A percentile compares a stretch with the other conserved stretches of the same genome.
Conservation (phyloP, 805 yeast species). For the Scheffersomyces ergatensis region DNA sequence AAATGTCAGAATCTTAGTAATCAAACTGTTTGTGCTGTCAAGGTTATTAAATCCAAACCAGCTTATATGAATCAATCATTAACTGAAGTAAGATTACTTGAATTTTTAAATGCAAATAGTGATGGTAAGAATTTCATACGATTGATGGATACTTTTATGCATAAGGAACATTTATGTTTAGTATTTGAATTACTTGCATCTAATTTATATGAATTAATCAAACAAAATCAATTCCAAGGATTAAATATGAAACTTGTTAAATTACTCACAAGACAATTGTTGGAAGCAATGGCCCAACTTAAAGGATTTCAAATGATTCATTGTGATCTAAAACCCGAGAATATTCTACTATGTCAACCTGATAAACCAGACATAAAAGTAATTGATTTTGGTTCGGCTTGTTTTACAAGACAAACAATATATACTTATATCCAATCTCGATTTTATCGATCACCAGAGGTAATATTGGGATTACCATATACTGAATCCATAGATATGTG, state of each 20-base stretch:
- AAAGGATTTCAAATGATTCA: conserved; percentile 86
- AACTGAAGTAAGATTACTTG: conserved; percentile 85
- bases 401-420: conserved; percentile 85
- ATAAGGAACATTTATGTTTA: conserved; percentile 86
- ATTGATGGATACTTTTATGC: conserved; percentile 84
- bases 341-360: conserved; percentile 74
- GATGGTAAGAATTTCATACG: conserved; percentile 75
- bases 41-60: conserved; percentile 88
- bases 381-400: conserved; percentile 95
- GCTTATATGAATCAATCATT: conserved; percentile 89
- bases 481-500: conserved; percentile 94
- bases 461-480: conserved; percentile 86
- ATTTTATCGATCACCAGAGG: conserved; percentile 94
- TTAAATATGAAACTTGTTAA: conserved; percentile 75
- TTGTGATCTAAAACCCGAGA: conserved; percentile 97
- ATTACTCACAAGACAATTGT: conserved; percentile 72
- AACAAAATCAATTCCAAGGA: conserved; percentile 93
- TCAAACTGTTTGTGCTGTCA: conserved; percentile 89
- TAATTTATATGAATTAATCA: conserved; percentile 84
- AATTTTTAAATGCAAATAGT: conserved; percentile 64
- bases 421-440: conserved; percentile 92
- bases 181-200: conserved; percentile 89
- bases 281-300: conserved; percentile 76
- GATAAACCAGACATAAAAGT: conserved; percentile 86
- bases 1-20: conserved; percentile 81